phyloP scores from a whole-genome alignment of 768 basidiomycete genomes.

The Mrakia blollopis region DNA sequence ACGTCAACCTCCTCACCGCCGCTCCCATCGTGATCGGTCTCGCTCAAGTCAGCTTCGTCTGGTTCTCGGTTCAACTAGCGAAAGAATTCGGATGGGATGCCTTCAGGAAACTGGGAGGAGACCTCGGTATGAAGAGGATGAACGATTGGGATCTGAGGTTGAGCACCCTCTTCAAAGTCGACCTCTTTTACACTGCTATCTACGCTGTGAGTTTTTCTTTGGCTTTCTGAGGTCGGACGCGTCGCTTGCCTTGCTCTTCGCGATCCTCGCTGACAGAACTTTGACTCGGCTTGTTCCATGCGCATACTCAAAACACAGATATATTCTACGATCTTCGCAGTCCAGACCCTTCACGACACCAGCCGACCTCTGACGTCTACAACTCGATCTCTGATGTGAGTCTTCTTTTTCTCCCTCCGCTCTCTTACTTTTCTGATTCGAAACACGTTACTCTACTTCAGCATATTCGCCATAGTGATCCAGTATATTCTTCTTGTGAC shows the following conservation, averaged over 20 bases:
- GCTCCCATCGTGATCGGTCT: conserved; percentile 15
- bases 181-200: conserved; percentile 8
- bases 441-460: not conserved
- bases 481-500: conserved; percentile 9
- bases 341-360: not conserved
- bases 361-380: not conserved
- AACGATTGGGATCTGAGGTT: conserved; percentile 4
- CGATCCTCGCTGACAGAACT: not conserved
- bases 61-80: not conserved
- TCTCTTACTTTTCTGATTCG: not conserved
- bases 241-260: not conserved
- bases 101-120: conserved; percentile 8
- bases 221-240: not conserved
- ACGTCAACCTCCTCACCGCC: conserved; percentile 3
- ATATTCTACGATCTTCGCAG: not conserved
- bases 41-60: conserved; percentile 1
- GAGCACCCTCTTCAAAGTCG: not conserved
- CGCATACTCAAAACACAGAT: not conserved
- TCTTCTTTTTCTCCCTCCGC: not conserved
- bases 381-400: not conserved
- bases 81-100: conserved; percentile 13
- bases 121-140: not conserved
- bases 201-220: not conserved
- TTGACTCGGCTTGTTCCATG: too few relatives aligned
- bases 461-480: not conserved